A percentile compares a stretch with the other conserved stretches of the same genome.
Conservation (phyloP, 805 yeast species). For the Starmerella potacharoeniae region DNA sequence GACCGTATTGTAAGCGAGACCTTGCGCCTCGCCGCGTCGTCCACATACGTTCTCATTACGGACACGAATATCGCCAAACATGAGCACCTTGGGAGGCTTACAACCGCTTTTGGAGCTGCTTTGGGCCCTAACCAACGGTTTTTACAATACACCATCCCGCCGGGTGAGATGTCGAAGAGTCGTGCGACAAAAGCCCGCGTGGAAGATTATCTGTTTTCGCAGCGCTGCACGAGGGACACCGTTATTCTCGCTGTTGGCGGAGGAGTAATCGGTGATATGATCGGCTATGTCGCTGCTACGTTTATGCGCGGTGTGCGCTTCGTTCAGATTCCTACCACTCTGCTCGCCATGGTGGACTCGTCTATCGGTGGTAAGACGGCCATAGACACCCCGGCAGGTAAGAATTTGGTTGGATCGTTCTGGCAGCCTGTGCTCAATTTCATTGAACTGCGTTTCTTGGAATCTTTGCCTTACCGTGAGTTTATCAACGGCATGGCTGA, state of each 20-base stretch:
- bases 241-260: slow-evolving; percentile 93
- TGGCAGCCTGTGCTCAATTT: slow-evolving; percentile 90
- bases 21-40: slow-evolving; percentile 52
- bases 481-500: slow-evolving; percentile 98
- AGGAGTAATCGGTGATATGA: slow-evolving; percentile 95
- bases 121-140: slow-evolving; percentile 36
- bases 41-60: slow-evolving; percentile 85
- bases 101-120: slow-evolving; percentile 20
- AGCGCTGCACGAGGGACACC: slow-evolving; percentile 94
- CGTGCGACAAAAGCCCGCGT: slow-evolving; percentile 83
- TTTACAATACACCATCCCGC: slow-evolving; percentile 63
- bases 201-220: slow-evolving; percentile 70
- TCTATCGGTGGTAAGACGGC: slow-evolving; percentile 98
- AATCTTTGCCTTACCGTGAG: slow-evolving; percentile 83
- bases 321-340: slow-evolving; percentile 85
- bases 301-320: slow-evolving; percentile 97
- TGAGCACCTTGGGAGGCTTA: slow-evolving; percentile 39
- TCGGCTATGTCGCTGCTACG: slow-evolving; percentile 97
- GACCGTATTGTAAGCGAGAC: slow-evolving; percentile 62
- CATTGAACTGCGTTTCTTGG: slow-evolving; percentile 77
- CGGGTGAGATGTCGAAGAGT: slow-evolving; percentile 86
- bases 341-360: slow-evolving; percentile 94
- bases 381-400: slow-evolving; percentile 90
- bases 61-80: slow-evolving; percentile 57
- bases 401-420: slow-evolving; percentile 91